phyloP scores from a whole-genome alignment of 768 basidiomycete genomes.

The Calocera cornea region DNA sequence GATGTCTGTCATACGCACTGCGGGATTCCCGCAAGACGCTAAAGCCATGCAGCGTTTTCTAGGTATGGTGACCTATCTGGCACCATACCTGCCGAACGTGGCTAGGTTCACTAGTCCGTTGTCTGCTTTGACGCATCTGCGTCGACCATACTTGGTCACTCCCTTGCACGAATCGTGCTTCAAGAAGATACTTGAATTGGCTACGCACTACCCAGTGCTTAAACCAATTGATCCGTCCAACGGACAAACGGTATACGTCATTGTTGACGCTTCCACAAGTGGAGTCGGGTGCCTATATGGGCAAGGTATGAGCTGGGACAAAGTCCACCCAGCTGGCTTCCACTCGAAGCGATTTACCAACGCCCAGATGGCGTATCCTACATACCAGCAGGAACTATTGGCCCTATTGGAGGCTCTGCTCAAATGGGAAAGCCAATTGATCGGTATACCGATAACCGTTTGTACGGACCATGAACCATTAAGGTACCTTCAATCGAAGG shows the following conservation, averaged over 20 bases:
- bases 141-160: neutral
- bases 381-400: slow-evolving; percentile 11
- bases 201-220: neutral
- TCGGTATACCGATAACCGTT: neutral
- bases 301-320: neutral
- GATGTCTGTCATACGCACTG: neutral
- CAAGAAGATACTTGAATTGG: neutral
- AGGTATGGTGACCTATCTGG: neutral
- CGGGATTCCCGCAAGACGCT: neutral
- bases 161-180: neutral
- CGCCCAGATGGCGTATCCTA: slow-evolving; percentile 10
- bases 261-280: neutral
- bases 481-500: neutral
- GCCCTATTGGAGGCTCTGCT: slow-evolving; percentile 7
- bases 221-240: neutral
- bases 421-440: neutral
- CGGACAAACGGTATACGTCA: neutral
- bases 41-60: neutral
- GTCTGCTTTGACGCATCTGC: neutral
- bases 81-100: neutral
- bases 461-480: neutral
- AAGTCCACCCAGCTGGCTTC: slow-evolving; percentile 12
- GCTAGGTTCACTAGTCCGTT: neutral
- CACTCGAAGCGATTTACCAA: slow-evolving; percentile 13
- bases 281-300: neutral